Percentiles rank a stretch among this genome's conserved stretches.
phyloP scores from a whole-genome alignment of 129 eudicot genomes.

The Arctium minus region DNA sequence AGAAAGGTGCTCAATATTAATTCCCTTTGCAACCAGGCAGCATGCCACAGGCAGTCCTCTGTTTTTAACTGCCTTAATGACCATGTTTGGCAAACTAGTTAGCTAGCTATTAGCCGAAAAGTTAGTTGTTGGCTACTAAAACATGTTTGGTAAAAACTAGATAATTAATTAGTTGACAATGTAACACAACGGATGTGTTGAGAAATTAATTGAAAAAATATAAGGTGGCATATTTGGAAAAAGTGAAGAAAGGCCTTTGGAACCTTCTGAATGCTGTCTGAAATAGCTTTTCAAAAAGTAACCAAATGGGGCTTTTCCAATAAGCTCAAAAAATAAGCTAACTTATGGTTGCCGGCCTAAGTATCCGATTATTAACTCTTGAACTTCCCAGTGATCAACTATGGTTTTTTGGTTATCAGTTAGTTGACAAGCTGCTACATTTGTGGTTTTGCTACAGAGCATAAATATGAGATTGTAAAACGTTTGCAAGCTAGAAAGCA shows the following conservation, averaged over 20 bases:
- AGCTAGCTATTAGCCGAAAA: too few species aligned
- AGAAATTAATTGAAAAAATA: too few species aligned
- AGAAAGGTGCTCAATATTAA: too few species aligned
- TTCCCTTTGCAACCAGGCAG: not conserved
- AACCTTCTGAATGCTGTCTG: not conserved
- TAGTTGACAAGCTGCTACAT: slow-evolving; percentile 5
- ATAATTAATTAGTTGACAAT: not conserved
- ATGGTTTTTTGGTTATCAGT: not conserved
- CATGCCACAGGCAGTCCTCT: not conserved
- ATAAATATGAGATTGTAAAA: slow-evolving; percentile 81
- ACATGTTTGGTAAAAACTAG: not conserved
- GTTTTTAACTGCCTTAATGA: too few species aligned
- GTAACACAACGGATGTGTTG: not conserved
- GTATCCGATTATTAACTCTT: not conserved
- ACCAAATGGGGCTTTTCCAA: too few species aligned
- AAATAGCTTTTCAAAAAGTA: too few species aligned
- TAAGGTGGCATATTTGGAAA: not conserved
- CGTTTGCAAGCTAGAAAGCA: slow-evolving; percentile 80
- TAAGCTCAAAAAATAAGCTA: not conserved
- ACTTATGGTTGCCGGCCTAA: not conserved
- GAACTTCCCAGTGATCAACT: not conserved
- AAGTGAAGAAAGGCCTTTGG: too few species aligned
- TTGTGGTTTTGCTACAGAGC: slow-evolving; percentile 38
- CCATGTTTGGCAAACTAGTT: too few species aligned
- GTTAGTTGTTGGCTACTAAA: too few species aligned